Conservation (phyloP, 495 filamentous ascomycete species). For the Penicillium dipodomyicola region DNA sequence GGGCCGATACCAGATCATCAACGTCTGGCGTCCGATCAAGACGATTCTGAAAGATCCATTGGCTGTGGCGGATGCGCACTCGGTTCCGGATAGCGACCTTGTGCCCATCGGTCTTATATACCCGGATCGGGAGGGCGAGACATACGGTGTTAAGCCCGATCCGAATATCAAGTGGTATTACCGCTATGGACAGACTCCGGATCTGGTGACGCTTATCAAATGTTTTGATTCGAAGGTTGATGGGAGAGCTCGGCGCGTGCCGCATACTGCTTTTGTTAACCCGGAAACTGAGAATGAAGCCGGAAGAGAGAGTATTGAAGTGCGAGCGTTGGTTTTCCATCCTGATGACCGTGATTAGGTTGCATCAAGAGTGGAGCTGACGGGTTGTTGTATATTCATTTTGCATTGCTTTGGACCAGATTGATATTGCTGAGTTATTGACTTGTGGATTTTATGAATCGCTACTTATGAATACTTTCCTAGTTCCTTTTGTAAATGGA, state of each 20-base stretch:
- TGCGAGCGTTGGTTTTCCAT: slow-evolving; percentile 58
- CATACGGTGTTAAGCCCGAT: slow-evolving; percentile 41
- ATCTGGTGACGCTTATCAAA: slow-evolving; percentile 66
- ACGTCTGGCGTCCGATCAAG: slow-evolving; percentile 74
- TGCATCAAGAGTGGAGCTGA: neutral
- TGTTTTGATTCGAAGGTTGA: slow-evolving; percentile 67
- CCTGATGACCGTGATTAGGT: slow-evolving; percentile 43
- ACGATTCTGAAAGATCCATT: slow-evolving; percentile 62
- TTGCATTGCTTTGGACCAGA: slow-evolving; percentile 1
- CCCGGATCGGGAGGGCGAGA: slow-evolving; percentile 49
- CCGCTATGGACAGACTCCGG: slow-evolving; percentile 51
- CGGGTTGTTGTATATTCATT: neutral
- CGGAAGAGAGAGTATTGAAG: slow-evolving; percentile 63
- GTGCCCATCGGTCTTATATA: slow-evolving; percentile 50
- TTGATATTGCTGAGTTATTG: slow-evolving; percentile 1
- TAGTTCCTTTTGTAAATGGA: neutral
- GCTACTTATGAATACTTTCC: neutral
- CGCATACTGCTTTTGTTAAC: slow-evolving; percentile 64
- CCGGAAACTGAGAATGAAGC: slow-evolving; percentile 46
- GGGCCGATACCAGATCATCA: slow-evolving; percentile 72
- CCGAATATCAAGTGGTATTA: slow-evolving; percentile 52
- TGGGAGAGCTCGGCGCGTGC: slow-evolving; percentile 51
- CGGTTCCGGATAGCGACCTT: slow-evolving; percentile 46
- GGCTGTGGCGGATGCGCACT: slow-evolving; percentile 55
- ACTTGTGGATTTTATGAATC: neutral